Percentiles rank a stretch among this genome's conserved stretches.
These are phyloP conservation scores for Fraxinus angustifolia DNA, from an alignment of 305 asterid species.

Conservation along the genomic window DNA sequence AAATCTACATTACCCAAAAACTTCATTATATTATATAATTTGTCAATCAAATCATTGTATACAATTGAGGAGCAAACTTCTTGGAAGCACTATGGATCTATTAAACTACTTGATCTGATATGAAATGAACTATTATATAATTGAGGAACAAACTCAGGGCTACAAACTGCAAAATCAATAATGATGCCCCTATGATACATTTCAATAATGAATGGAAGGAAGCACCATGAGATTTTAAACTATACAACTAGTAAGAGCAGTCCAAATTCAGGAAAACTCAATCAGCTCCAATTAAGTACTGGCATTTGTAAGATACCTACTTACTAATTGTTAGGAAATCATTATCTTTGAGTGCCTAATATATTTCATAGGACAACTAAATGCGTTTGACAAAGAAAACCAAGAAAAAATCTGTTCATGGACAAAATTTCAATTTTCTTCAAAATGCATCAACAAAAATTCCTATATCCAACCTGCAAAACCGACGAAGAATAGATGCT, in stretches of 20 bases:
- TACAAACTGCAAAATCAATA: slow-evolving; percentile 72
- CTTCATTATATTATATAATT: slow-evolving; percentile 36
- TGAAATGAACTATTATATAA: background rate
- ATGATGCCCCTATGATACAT: slow-evolving; percentile 32
- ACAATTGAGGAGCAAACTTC: background rate
- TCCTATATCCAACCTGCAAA: slow-evolving; percentile 59
- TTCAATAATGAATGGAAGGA: background rate
- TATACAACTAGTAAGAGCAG: background rate
- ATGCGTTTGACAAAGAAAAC: background rate
- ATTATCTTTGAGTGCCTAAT: background rate
- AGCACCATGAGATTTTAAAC: background rate
- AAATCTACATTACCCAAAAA: slow-evolving; percentile 71
- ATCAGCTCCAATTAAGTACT: background rate
- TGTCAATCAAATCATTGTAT: slow-evolving; percentile 22
- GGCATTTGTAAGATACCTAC: background rate
- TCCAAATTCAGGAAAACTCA: background rate
- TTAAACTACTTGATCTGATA: background rate
- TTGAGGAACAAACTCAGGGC: background rate
- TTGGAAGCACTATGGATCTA: background rate
- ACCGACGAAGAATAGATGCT: slow-evolving; percentile 75
- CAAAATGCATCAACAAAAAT: background rate
- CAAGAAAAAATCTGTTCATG: background rate
- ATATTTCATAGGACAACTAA: background rate
- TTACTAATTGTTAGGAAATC: background rate
- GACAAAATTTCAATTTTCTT: background rate